Conservation (phyloP, 305 asterid genomes). For the Euphrasia arctica region DNA sequence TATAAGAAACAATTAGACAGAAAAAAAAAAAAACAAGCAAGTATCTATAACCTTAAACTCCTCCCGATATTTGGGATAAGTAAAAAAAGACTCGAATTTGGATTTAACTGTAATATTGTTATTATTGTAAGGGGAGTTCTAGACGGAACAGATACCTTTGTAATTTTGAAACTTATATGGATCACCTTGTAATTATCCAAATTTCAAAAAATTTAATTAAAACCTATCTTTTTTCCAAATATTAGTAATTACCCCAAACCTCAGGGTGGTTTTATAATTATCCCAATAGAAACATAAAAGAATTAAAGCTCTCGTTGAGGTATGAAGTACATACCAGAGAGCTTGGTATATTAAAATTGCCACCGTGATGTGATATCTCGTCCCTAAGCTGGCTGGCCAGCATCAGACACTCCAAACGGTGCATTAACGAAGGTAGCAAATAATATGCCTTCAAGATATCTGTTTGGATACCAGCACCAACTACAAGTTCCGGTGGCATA, state of each 20-base stretch:
- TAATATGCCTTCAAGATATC: constrained; percentile 69
- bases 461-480: constrained; percentile 54
- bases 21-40: constrained; percentile 13
- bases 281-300: not conserved
- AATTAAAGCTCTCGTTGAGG: not conserved
- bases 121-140: too few relatives aligned
- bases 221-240: not conserved
- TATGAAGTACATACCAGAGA: constrained; percentile 54
- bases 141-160: too few relatives aligned
- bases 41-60: not conserved
- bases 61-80: not conserved
- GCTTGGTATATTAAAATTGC: constrained; percentile 49
- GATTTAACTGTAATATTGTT: not conserved
- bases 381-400: constrained; percentile 89
- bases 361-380: constrained; percentile 51
- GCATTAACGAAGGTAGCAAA: constrained; percentile 95
- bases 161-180: constrained; percentile 2
- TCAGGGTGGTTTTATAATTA: not conserved
- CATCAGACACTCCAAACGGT: constrained; percentile 83
- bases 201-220: not conserved
- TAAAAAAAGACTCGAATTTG: not conserved
- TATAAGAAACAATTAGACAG: constrained; percentile 23
- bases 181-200: not conserved
- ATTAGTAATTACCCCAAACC: not conserved
- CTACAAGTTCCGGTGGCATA: constrained; percentile 92